phyloP scores from a whole-genome alignment of 768 basidiomycete species.

The Suillus alpinus region DNA sequence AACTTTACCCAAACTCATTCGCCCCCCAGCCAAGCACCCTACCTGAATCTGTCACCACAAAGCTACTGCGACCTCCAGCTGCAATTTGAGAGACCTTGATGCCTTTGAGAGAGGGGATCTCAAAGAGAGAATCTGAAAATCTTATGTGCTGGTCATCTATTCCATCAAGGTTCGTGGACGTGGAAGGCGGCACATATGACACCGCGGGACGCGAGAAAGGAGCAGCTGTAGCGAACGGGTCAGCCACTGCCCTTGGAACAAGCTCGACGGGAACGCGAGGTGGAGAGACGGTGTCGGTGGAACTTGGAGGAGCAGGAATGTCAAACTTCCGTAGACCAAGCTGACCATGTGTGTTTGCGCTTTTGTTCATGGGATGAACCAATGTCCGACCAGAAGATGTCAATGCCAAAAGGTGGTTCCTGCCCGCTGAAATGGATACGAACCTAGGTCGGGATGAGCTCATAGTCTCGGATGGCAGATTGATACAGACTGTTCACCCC shows the following conservation, averaged over 20 bases:
- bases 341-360: conserved; percentile 80
- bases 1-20: conserved; percentile 74
- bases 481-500: conserved; percentile 62
- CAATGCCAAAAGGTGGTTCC: conserved; percentile 67
- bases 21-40: conserved; percentile 87
- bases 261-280: conserved; percentile 50
- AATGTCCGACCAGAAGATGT: conserved; percentile 75
- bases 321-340: conserved; percentile 73
- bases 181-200: conserved; percentile 19
- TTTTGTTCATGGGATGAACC: conserved; percentile 68
- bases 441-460: conserved; percentile 46
- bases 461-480: not conserved
- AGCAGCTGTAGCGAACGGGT: conserved; percentile 48
- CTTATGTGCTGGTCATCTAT: conserved; percentile 45
- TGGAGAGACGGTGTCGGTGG: conserved; percentile 12
- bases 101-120: conserved; percentile 70
- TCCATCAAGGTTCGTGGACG: conserved; percentile 24
- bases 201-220: conserved; percentile 32
- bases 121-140: conserved; percentile 70
- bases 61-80: conserved; percentile 71
- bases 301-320: conserved; percentile 34
- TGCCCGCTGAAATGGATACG: conserved; percentile 68
- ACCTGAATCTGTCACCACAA: conserved; percentile 64
- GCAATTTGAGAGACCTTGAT: conserved; percentile 66
- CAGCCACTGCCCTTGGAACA: conserved; percentile 50